Base-by-base conservation (phyloP, 2,329 filamentous ascomycete species). In the Ceratocystis lukuohia region DNA sequence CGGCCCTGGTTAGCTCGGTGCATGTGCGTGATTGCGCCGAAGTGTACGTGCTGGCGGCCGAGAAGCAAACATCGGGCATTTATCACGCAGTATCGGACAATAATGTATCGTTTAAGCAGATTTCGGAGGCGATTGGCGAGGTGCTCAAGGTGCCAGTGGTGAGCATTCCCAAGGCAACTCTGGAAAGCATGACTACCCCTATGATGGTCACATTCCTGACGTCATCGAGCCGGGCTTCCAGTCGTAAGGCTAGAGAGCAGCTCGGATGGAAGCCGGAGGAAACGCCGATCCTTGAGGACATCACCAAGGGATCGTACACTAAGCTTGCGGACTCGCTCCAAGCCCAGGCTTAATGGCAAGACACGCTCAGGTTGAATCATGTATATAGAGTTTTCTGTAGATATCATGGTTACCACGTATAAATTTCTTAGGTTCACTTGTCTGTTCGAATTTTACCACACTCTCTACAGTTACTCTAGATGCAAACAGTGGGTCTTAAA, bases 11-110 rank as follows among this genome's bases (percentile, higher is more conserved):
- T 5, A 71, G 73, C 2, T 70, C 70, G 0, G 74, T 77, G 17
- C 74, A 80, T 67, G 75, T 79, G 1, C 75, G 78, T 37, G 78
- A 80, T 70, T 77, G 75, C 3, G 78, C 77, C 5, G 67, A 72
- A 2, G 68, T 78, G 25, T 79, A 76, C 65, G 70, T 79, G 7
- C 72, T 76, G 0, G 74, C 74, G 0, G 71, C 73, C 0, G 71
- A 77, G 67, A 74, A 74, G n/a, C 74, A 70, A 1, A 69, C 70
- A 25, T 69, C 73, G 2, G 75, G 75, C 1, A 72, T 73, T 0
- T 80, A 74, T 70, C 78, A 78, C 68, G 71, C 70, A 3, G 71
- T 70, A 3, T 65, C 68, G 1, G 67, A 69, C 57, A 77, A 73
- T 2, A 64, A 73, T 46, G 70, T 77, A 1, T 74, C 74, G 4